Evolutionary conservation across 1,139 yeast species (phyloP).

Genomic region (Pichia sp.): DNA sequence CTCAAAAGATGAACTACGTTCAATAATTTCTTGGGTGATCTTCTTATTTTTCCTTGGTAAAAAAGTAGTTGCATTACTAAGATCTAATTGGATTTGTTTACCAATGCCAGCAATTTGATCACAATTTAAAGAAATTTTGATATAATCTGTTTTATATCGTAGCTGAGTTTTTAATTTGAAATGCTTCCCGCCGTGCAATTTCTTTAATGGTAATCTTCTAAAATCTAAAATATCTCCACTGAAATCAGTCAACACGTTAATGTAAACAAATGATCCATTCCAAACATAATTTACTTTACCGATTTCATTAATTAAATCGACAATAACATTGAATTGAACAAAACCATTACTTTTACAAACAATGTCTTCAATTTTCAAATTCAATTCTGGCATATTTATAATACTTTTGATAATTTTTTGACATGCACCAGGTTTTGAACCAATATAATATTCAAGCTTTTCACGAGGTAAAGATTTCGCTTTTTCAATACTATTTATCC

Average conservation of each 20-base stretch:
- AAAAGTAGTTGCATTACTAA: background rate
- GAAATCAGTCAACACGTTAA: slow-evolving; percentile 28
- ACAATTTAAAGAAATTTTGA: slow-evolving; percentile 30
- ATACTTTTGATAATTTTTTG: slow-evolving; percentile 13
- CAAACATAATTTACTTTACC: slow-evolving; percentile 23
- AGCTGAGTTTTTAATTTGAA: slow-evolving; percentile 27
- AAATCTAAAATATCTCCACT: slow-evolving; percentile 35
- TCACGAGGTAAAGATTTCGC: slow-evolving; percentile 27
- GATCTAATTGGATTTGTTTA: background rate
- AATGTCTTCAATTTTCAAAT: slow-evolving; percentile 6
- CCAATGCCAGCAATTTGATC: slow-evolving; percentile 37
- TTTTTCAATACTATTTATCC: slow-evolving; percentile 27
- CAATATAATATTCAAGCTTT: slow-evolving; percentile 36
- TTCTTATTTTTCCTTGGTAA: no score
- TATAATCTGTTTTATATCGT: slow-evolving; percentile 15
- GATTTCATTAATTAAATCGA: slow-evolving; percentile 16
- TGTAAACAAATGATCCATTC: slow-evolving; percentile 31
- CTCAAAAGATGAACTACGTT: slow-evolving; percentile 1
- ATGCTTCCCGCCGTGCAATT: slow-evolving; percentile 26
- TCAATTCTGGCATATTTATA: slow-evolving; percentile 13
- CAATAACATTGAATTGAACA: slow-evolving; percentile 2
- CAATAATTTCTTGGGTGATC: no score
- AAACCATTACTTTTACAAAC: slow-evolving; percentile 5
- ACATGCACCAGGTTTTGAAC: slow-evolving; percentile 37
- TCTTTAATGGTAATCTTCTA: slow-evolving; percentile 32